Evolutionary conservation across 164 flowering plant genomes (phyloP).

Genomic region (Umbellularia californica): DNA sequence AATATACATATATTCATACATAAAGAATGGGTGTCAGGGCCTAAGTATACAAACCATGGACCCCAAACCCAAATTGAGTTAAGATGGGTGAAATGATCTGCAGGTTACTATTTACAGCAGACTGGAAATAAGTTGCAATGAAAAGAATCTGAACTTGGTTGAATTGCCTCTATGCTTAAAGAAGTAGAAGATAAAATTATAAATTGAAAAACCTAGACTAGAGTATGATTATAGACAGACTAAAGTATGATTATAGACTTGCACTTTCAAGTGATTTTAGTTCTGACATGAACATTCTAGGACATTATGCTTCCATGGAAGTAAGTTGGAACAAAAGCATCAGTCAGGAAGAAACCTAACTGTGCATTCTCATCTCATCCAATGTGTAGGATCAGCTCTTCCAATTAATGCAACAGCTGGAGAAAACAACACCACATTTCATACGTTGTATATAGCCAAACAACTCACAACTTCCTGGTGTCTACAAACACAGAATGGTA

Average conservation of each 20-base stretch:
- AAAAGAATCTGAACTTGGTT: neutral
- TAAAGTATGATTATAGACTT: too few relatives aligned
- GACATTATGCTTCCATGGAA: neutral
- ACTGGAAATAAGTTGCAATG: neutral
- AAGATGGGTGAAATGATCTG: too few relatives aligned
- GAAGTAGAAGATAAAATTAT: neutral
- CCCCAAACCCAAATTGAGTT: too few relatives aligned
- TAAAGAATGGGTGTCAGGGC: too few relatives aligned
- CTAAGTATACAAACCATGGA: too few relatives aligned
- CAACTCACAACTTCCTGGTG: constrained; percentile 69
- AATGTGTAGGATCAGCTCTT: constrained; percentile 76
- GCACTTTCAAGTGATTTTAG: neutral
- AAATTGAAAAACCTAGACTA: neutral
- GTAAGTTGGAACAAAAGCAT: neutral
- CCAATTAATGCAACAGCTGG: constrained; percentile 87
- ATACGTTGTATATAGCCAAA: constrained; percentile 97
- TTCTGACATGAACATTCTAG: neutral
- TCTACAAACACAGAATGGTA: constrained; percentile 80
- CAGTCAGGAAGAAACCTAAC: neutral
- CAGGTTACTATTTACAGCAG: too few relatives aligned
- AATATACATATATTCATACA: too few relatives aligned
- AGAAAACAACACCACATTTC: constrained; percentile 91
- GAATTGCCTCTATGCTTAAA: neutral
- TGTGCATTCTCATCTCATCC: neutral
- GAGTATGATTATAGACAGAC: neutral